Percentiles rank a stretch among this genome's conserved stretches.
phyloP scores from a whole-genome alignment of 371 early-diverging fungal species.

The Mucor lusitanicus region DNA sequence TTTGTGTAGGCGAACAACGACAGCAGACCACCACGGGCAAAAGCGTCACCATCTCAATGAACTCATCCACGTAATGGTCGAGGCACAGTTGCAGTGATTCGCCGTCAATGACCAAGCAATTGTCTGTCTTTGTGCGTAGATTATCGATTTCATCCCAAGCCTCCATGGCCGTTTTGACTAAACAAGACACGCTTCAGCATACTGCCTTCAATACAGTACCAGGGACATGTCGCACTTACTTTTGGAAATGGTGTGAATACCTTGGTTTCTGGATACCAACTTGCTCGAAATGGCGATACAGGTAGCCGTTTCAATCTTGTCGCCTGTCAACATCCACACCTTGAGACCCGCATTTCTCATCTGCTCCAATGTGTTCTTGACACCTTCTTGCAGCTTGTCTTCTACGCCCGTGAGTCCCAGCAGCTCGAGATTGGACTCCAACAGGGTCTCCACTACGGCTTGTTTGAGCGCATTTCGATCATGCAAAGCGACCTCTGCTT shows the following conservation, averaged over 20 bases:
- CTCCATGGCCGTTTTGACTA: constrained; percentile 59
- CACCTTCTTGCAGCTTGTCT: constrained; percentile 97
- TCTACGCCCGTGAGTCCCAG: constrained; percentile 99
- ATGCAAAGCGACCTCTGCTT: constrained; percentile 73
- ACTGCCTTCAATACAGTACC: too few species aligned
- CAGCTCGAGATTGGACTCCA: constrained; percentile 91
- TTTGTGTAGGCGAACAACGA: constrained; percentile 99
- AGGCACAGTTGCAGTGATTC: constrained; percentile 81
- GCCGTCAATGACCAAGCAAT: constrained; percentile 97
- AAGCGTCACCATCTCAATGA: constrained; percentile 79
- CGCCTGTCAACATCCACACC: constrained; percentile 99
- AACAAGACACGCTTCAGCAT: not conserved
- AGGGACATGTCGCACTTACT: constrained; percentile 37
- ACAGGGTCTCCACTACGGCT: constrained; percentile 61
- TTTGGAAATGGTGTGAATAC: constrained; percentile 75
- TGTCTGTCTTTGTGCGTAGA: constrained; percentile 63
- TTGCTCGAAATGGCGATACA: constrained; percentile 95
- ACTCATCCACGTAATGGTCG: constrained; percentile 77
- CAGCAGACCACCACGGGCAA: constrained; percentile 96
- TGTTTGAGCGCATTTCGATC: constrained; percentile 77
- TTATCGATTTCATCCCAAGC: constrained; percentile 70
- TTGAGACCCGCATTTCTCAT: constrained; percentile 96
- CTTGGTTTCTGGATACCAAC: constrained; percentile 88
- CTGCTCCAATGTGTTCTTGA: constrained; percentile 90
- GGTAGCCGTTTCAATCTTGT: constrained; percentile 99